Conservation (phyloP, 371 early-diverging fungal genomes). For the Mortierella sp. region DNA sequence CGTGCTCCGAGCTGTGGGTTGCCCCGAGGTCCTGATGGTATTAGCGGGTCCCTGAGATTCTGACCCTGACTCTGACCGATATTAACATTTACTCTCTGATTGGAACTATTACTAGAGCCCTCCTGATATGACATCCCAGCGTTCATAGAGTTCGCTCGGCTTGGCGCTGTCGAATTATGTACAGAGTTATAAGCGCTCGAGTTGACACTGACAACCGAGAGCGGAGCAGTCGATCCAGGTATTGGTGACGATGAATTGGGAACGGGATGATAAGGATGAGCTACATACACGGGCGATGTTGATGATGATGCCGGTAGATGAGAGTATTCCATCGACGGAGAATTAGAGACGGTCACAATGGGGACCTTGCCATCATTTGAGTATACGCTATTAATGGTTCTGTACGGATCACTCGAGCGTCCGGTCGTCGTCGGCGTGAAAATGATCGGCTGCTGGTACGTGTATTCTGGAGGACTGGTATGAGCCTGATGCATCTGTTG, state of each 20-base stretch:
- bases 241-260: background rate
- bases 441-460: constrained; percentile 6
- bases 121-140: background rate
- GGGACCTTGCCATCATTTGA: background rate
- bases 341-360: background rate
- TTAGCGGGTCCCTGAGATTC: background rate
- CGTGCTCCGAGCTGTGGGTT: constrained; percentile 9
- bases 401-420: constrained; percentile 1
- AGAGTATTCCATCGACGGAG: background rate
- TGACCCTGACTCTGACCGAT: too few relatives aligned
- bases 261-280: background rate
- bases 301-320: background rate
- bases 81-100: too few relatives aligned
- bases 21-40: background rate
- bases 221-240: background rate
- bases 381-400: background rate
- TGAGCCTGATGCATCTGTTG: background rate
- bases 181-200: background rate
- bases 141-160: background rate
- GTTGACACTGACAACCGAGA: background rate
- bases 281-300: background rate
- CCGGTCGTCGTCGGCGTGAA: background rate
- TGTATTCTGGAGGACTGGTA: background rate
- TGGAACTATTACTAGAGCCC: background rate
- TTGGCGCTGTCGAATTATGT: background rate